Base-by-base conservation (phyloP, 495 filamentous ascomycete genomes). In the Xylaria cubensis region DNA sequence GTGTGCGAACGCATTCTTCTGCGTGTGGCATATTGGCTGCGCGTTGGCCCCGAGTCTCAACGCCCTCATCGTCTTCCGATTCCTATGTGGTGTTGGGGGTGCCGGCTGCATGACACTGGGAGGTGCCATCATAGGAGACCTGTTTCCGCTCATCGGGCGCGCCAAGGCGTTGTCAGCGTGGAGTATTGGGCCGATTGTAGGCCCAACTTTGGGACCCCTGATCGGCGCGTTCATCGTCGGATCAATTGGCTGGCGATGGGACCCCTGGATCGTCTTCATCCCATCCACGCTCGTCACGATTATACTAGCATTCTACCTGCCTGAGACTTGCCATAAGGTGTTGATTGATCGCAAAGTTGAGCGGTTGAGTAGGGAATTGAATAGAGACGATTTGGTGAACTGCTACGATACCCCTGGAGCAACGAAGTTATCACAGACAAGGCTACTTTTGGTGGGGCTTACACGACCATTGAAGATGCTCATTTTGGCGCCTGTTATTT, bases 11-110 rank as follows among this genome's bases (percentile, higher is more conserved):
- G 63, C 88, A 7, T 90, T 93, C 71, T 97, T 92, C 73, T 84
- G 90, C 78, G 81, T 86, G 10, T 92, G 89, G 86, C 89, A 90
- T 69, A 90, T 93, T 39, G 91, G 90, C 1, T 92, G 91, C 74
- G 92, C 91, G 4, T 79, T 93, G 12, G 84, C 90, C 0, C 88
- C 88, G 0, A 89, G 86, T 53, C 83, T 93, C 36, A 73, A 73
- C 6, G 74, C 82, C 0, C 80, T 93, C 13, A 89, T 93, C 29
- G 84, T 90, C 12, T 92, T 91, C 76, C 90, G 91, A 3, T 85
- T 93, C 29, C 77, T 92, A 2, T 82, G 84, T n/a, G 92, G 91
- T 0, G 80, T 89, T 17, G 90, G 88, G 21, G 90, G 88, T 39
- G 85, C 85, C 5, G 87, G 84, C 0, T 86, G 84, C 73, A 72